Evolutionary conservation across 257 asterid genomes (phyloP), one percentile per base, ranked within the genome.

Genomic region (Paraleonurus japonicus): DNA sequence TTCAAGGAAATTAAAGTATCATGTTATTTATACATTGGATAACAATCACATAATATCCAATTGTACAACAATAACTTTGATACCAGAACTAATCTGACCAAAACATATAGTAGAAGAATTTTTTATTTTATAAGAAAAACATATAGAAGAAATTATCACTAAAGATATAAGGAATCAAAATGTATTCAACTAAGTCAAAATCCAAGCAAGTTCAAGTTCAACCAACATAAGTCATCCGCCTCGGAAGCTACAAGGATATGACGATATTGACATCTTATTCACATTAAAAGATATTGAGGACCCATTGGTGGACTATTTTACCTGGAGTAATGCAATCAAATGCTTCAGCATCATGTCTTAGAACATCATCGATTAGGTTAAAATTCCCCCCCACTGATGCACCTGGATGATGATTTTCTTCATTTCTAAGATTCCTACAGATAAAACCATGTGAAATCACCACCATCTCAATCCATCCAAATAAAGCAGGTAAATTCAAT

Each of bases 391-490:
- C 96, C 65, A 62, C 77, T 28, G 79, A 76, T 30, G 82, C 88
- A 55, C 70, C 61, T 10, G 75, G 72, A 68, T 79, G 85, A 63
- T 73, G 75, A 77, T 65, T 73, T 75, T 76, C 90, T 77, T 86
- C 92, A 80, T 76, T 85, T 85, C 87, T 90, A 61, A 95, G 92
- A 83, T 88, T 89, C 91, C 99, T 95, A 84, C 72, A 66, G 22
- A 70, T 41, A 67, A 67, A 68, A 77, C 30, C 28, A 70, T 76
- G 59, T 66, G 22, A 70, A 74, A 70, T 70, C 79, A 75, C 20
- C 65, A 67, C 20, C 65, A 67, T 61, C 65, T 62, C 61, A 58
- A 71, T 32, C 13, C 24, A 33, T 28, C 64, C 27, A 61, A 60
- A 72, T 60, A 62, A 77, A 47, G 28, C 35, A 28, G 27, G 60